Conservation (phyloP, 2,329 filamentous ascomycete species). For the Nigrospora oryzae region DNA sequence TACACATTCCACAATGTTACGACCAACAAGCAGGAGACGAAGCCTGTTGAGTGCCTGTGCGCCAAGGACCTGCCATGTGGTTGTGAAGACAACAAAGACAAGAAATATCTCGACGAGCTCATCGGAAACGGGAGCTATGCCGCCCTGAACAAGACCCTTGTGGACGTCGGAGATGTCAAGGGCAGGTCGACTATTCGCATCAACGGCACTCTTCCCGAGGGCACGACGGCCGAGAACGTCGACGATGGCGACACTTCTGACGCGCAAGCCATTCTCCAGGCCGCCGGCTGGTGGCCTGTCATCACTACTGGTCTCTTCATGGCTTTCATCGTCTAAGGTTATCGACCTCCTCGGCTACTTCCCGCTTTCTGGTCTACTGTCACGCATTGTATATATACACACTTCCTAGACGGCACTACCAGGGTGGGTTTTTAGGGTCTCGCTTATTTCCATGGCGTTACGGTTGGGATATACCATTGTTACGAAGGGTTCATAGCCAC, state of each 20-base stretch:
- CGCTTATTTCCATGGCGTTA: no score
- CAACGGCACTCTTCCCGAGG: conserved; percentile 68
- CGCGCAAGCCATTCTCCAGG: conserved; percentile 23
- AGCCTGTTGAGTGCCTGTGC: conserved; percentile 55
- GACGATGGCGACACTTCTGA: conserved; percentile 26
- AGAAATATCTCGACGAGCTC: conserved; percentile 52
- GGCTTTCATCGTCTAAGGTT: conserved; percentile 30
- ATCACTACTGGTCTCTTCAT: conserved; percentile 33
- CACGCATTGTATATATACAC: no score
- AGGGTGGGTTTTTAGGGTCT: no score
- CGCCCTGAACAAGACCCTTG: conserved; percentile 50
- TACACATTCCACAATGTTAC: conserved; percentile 42
- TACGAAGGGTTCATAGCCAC: no score
- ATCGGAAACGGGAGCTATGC: conserved; percentile 57
- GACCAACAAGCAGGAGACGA: conserved; percentile 46
- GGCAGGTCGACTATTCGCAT: conserved; percentile 57
- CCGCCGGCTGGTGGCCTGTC: conserved; percentile 42
- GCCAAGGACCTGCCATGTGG: conserved; percentile 40
- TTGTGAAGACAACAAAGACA: conserved; percentile 56
- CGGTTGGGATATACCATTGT: no score
- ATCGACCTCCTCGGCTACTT: no score
- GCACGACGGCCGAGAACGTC: conserved; percentile 46
- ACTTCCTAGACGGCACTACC: no score
- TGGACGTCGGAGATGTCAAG: conserved; percentile 55
- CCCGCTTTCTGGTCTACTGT: no score